phyloP scores from a whole-genome alignment of 2,329 filamentous ascomycete genomes.

The Trichocomaceae sp. region DNA sequence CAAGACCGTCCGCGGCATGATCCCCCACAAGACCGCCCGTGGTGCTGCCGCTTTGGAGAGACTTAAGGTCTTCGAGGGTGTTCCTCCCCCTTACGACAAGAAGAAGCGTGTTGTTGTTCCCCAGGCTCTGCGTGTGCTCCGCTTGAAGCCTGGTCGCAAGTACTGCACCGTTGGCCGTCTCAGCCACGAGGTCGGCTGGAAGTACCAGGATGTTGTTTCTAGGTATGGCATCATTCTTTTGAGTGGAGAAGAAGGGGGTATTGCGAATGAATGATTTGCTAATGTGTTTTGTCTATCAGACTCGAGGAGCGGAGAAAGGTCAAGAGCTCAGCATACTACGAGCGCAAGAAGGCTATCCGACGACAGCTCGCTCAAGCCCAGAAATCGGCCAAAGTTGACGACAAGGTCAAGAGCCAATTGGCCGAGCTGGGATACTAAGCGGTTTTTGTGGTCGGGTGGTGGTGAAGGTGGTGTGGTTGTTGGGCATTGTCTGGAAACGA shows the following conservation, averaged over 20 bases:
- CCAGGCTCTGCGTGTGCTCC: conserved; percentile 92
- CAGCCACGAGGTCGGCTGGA: conserved; percentile 99
- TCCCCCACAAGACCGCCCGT: conserved; percentile 99
- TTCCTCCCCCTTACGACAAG: conserved; percentile 98
- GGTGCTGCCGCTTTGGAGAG: conserved; percentile 94
- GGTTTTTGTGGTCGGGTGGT: conserved; percentile 32
- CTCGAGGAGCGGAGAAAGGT: conserved; percentile 99
- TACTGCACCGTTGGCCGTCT: conserved; percentile 99
- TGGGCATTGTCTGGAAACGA: conserved; percentile 17
- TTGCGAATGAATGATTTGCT: neutral
- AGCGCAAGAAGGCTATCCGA: conserved; percentile 96
- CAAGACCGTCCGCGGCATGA: conserved; percentile 99
- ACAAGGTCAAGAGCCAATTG: conserved; percentile 82
- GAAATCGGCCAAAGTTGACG: conserved; percentile 81
- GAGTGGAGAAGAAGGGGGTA: neutral
- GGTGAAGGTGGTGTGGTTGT: conserved; percentile 33
- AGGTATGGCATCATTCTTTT: conserved; percentile 56
- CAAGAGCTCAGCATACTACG: conserved; percentile 98
- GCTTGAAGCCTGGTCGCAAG: conserved; percentile 98
- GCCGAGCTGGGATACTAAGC: conserved; percentile 84
- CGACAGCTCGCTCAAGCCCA: conserved; percentile 87
- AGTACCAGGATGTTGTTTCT: conserved; percentile 99
- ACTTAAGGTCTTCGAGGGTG: conserved; percentile 99
- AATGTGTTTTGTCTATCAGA: conserved; percentile 47
- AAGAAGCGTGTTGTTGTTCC: conserved; percentile 99